Evolutionary conservation across 1,139 yeast genomes (phyloP), one percentile per base, ranked within the genome.

Genomic region (Blastobotrys ciferrii): DNA sequence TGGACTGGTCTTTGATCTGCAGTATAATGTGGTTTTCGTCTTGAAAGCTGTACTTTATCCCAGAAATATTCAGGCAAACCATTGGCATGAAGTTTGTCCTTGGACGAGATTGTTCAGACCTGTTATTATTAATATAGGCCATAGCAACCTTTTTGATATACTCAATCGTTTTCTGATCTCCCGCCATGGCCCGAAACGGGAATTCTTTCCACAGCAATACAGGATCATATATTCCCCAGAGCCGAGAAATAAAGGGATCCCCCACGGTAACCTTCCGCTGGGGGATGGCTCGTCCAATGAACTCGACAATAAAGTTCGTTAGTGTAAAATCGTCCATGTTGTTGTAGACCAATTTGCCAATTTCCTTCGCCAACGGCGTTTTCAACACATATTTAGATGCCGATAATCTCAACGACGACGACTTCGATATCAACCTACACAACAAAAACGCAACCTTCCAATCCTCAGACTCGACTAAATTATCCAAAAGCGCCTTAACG

Each of bases 391-490:
- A 17, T 12, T 31, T 32, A 11, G 45, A 42, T 13, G 25, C 25
- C 11, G 15, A 25, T 18, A 23, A 11, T 23, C 41, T 20, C 11
- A 42, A 28, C 11, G 14, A 15, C 9, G 45, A 25, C 9, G 38
- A 19, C 32, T 32, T 13, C 3, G n/a, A 12, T 12, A 42, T 15
- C n/a, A 42, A 17, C 41, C 6, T 19, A 12, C 32, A 20, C 23
- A 35, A 17, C n/a, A 42, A 23, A 42, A 17, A 35, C 12, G 32
- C 28, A 4, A 42, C 18, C 32, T 42, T 33, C 45, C 45, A 42
- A 13, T 36, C 37, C 11, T 20, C 15, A 3, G 40, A 19, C 14
- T 11, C 13, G 4, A 36, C 14, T n/a, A n/a, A 15, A 7, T 18
- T 36, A 17, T 36, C 40, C 12, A 36, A 15, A 19, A 36, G 40